Percentiles rank a stretch among this genome's conserved stretches.
phyloP scores from a whole-genome alignment of 352 stramenopile species.

The Phytophthora pinifolia region DNA sequence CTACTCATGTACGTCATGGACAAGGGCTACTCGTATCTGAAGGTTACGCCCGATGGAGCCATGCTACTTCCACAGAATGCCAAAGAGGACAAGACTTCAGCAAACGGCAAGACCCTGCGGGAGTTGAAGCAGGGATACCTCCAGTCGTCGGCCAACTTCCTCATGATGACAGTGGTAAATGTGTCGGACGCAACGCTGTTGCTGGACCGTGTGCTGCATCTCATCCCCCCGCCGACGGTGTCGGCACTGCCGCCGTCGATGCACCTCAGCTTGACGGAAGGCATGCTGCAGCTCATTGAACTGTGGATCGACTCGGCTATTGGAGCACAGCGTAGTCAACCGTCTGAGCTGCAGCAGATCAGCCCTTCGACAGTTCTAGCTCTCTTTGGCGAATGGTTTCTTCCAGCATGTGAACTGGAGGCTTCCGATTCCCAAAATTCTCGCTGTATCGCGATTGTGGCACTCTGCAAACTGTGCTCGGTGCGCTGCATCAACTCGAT shows the following conservation, averaged over 20 bases:
- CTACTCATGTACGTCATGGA: constrained; percentile 84
- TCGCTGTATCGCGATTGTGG: constrained; percentile 74
- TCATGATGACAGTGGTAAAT: constrained; percentile 61
- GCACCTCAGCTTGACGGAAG: constrained; percentile 74
- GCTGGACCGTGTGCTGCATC: constrained; percentile 77
- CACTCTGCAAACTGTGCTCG: constrained; percentile 76
- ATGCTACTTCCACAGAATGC: constrained; percentile 49
- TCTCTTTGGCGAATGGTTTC: constrained; percentile 87
- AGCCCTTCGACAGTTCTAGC: constrained; percentile 81
- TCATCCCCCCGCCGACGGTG: constrained; percentile 74
- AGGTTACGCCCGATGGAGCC: constrained; percentile 61
- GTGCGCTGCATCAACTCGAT: constrained; percentile 64
- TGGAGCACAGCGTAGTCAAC: constrained; percentile 47
- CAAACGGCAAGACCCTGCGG: constrained; percentile 45
- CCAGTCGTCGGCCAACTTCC: constrained; percentile 67
- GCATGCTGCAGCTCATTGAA: constrained; percentile 71
- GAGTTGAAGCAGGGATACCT: constrained; percentile 71
- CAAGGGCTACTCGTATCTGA: constrained; percentile 67
- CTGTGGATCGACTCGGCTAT: constrained; percentile 86
- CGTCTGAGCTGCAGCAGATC: constrained; percentile 67
- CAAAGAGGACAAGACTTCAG: constrained; percentile 30
- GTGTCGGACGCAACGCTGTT: constrained; percentile 70
- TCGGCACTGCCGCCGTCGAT: constrained; percentile 60
- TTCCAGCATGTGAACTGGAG: constrained; percentile 81
- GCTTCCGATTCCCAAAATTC: constrained; percentile 72